Evolutionary conservation across 1,284 basidiomycete genomes (phyloP).

Genomic region (Irpex rosettiformis): DNA sequence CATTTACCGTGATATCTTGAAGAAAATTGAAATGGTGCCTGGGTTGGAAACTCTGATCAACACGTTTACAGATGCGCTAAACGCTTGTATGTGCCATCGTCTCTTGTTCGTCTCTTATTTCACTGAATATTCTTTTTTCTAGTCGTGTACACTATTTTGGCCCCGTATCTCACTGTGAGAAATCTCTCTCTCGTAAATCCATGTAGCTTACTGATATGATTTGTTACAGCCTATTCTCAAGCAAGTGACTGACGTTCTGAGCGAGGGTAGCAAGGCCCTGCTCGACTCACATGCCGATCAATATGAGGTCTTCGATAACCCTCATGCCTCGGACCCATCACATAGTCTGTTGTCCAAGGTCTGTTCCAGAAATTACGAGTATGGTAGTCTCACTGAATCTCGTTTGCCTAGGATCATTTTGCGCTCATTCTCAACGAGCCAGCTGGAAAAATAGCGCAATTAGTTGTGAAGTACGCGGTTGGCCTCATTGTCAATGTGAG

Average conservation of each 20-base stretch:
- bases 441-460: conserved; percentile 66
- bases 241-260: conserved; percentile 55
- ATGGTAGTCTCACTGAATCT: background rate
- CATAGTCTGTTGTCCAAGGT: conserved; percentile 67
- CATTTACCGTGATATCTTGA: conserved; percentile 45
- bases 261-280: conserved; percentile 64
- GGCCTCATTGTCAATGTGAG: conserved; percentile 58
- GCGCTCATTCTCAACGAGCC: conserved; percentile 66
- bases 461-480: conserved; percentile 63
- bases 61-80: conserved; percentile 57
- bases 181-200: background rate
- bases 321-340: conserved; percentile 71
- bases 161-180: conserved; percentile 56
- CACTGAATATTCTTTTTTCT: background rate
- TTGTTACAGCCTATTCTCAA: conserved; percentile 50
- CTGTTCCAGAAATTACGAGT: background rate
- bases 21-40: conserved; percentile 63
- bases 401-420: conserved; percentile 50
- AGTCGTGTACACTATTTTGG: conserved; percentile 72
- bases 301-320: conserved; percentile 68
- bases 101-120: background rate
- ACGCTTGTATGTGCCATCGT: conserved; percentile 48
- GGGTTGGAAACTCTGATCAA: conserved; percentile 71
- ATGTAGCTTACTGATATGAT: conserved; percentile 1
- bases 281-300: conserved; percentile 66